Conservation (phyloP, 371 early-diverging fungal species). For the Mortierella sp. region DNA sequence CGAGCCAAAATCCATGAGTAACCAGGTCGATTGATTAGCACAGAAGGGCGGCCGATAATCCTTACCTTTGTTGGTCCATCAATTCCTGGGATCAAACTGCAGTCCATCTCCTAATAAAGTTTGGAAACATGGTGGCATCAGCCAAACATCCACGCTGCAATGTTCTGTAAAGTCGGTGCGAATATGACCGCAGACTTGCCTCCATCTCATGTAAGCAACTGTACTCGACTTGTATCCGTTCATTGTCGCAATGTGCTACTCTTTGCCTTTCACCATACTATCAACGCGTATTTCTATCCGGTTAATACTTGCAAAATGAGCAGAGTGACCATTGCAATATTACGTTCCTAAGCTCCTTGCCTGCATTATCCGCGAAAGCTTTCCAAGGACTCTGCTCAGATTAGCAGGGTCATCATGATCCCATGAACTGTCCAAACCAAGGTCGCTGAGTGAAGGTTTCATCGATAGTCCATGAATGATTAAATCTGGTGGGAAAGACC, state of each 20-base stretch:
- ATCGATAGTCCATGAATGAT: conserved; percentile 28
- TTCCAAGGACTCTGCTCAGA: conserved; percentile 38
- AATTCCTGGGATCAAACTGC: conserved; percentile 35
- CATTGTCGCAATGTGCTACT: conserved; percentile 41
- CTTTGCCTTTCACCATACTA: conserved; percentile 47
- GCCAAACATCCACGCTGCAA: background rate
- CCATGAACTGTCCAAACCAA: conserved; percentile 51
- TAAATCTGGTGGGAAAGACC: conserved; percentile 55
- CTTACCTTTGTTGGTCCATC: conserved; percentile 51
- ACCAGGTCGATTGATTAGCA: background rate
- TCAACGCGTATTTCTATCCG: background rate
- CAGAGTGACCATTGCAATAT: background rate
- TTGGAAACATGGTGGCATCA: background rate
- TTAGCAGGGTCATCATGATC: conserved; percentile 39
- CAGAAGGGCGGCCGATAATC: background rate
- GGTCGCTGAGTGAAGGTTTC: conserved; percentile 34
- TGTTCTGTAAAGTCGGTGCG: background rate
- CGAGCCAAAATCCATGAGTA: background rate
- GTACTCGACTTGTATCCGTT: conserved; percentile 54
- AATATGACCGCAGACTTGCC: conserved; percentile 1
- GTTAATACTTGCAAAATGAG: background rate
- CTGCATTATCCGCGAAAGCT: conserved; percentile 43
- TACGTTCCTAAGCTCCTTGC: conserved; percentile 1
- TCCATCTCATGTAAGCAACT: conserved; percentile 37
- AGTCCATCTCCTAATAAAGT: conserved; percentile 49